These are phyloP conservation scores for Botrytis tulipae DNA, from an alignment of 2,329 filamentous ascomycete genomes.

Conservation along the genomic window DNA sequence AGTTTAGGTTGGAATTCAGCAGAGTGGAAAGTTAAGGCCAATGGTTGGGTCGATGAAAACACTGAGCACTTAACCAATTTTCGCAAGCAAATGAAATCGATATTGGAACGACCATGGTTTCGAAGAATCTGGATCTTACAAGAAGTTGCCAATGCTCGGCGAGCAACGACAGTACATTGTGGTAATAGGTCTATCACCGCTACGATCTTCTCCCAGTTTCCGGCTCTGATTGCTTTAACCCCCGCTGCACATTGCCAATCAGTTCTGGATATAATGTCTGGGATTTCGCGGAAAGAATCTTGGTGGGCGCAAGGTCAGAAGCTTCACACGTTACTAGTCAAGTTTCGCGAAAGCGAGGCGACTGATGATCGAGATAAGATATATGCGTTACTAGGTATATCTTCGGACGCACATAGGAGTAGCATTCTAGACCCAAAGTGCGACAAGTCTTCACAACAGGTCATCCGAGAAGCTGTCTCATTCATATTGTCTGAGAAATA, in stretches of 20 bases:
- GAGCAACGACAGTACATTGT: conserved; percentile 9
- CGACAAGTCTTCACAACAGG: background rate
- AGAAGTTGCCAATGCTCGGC: conserved; percentile 12
- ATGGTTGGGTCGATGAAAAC: conserved; percentile 18
- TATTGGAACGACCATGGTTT: conserved; percentile 2
- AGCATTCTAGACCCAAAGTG: background rate
- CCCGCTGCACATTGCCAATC: conserved; percentile 13
- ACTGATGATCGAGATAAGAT: conserved; percentile 23
- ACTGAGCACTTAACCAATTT: background rate
- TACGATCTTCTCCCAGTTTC: conserved; percentile 17
- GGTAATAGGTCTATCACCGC: conserved; percentile 20
- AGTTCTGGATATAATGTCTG: conserved; percentile 25
- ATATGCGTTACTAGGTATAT: conserved; percentile 20
- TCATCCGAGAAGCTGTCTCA: background rate
- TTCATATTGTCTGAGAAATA: conserved; percentile 10
- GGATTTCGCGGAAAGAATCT: conserved; percentile 15
- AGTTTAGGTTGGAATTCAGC: conserved; percentile 3
- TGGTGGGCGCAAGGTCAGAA: conserved; percentile 16
- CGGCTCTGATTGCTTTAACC: background rate
- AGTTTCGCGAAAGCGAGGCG: conserved; percentile 23
- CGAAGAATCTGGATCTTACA: conserved; percentile 13
- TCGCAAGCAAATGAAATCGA: background rate
- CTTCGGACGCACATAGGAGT: background rate
- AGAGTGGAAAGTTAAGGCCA: conserved; percentile 12
- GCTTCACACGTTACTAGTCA: conserved; percentile 20